phyloP scores from a whole-genome alignment of 2,329 filamentous ascomycete genomes.

The Colletotrichum cordylinicola region DNA sequence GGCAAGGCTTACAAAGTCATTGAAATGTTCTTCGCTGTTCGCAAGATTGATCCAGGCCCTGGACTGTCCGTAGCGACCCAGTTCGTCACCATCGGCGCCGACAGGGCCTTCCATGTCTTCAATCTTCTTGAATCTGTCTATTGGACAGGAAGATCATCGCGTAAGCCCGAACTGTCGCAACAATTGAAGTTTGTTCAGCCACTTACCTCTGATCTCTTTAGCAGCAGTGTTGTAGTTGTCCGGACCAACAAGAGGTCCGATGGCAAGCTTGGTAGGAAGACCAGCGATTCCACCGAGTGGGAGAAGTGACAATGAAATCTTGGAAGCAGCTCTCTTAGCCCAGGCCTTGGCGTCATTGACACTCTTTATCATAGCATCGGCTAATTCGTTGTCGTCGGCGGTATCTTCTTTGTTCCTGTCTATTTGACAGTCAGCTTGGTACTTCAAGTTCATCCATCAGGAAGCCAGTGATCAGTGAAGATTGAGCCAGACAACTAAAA shows the following conservation, averaged over 20 bases:
- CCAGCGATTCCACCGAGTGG: background rate
- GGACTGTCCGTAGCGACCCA: background rate
- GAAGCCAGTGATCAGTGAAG: background rate
- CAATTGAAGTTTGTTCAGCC: background rate
- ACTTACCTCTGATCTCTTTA: background rate
- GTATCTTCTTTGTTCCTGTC: background rate
- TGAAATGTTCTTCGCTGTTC: background rate
- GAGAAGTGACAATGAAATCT: background rate
- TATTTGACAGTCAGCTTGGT: background rate
- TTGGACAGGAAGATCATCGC: background rate
- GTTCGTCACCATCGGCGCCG: background rate
- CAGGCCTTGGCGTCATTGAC: background rate
- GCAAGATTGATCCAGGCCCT: background rate
- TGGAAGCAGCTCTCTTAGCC: background rate
- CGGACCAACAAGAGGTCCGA: background rate
- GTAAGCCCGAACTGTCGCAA: background rate
- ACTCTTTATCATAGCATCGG: background rate
- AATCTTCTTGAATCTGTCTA: background rate
- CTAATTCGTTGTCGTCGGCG: background rate
- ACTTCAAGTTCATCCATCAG: background rate
- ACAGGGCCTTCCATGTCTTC: background rate
- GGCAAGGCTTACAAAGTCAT: background rate
- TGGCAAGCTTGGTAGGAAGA: background rate
- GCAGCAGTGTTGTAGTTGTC: background rate
- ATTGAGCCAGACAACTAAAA: background rate